These are phyloP conservation scores for Lenzites betulinus DNA, from an alignment of 768 basidiomycete genomes.

Conservation along the genomic window DNA sequence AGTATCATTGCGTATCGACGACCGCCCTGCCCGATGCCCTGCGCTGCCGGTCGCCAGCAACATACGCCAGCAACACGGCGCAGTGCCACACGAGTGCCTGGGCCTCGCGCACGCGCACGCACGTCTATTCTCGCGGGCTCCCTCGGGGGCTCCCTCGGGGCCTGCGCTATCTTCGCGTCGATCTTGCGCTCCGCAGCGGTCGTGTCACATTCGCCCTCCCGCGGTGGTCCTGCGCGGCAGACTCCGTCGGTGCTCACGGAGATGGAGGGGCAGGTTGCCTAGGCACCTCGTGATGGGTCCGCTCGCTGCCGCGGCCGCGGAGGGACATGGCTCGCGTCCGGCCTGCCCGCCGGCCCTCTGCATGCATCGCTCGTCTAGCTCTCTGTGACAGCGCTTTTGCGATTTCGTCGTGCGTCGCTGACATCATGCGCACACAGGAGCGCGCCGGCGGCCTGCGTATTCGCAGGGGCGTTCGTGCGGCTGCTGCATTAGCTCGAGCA, in stretches of 20 bases:
- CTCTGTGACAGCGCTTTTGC: background rate
- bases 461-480: background rate
- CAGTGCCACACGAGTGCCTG: background rate
- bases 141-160: background rate
- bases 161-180: background rate
- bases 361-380: background rate
- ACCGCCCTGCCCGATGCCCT: background rate
- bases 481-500: background rate
- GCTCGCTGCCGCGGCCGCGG: constrained; percentile 1
- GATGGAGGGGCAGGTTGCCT: constrained; percentile 10
- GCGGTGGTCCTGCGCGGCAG: background rate
- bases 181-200: background rate
- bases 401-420: background rate
- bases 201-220: background rate
- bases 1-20: background rate
- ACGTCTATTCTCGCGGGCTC: background rate
- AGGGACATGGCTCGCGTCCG: background rate
- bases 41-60: background rate
- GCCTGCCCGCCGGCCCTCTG: background rate
- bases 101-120: background rate
- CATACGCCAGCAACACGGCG: background rate
- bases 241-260: constrained; percentile 14
- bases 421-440: constrained; percentile 3
- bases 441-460: background rate
- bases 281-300: constrained; percentile 3